Percentiles rank a stretch among this genome's conserved stretches.
Evolutionary conservation across 2,329 filamentous ascomycete genomes (phyloP).

Genomic region (Myriangium duriaei): DNA sequence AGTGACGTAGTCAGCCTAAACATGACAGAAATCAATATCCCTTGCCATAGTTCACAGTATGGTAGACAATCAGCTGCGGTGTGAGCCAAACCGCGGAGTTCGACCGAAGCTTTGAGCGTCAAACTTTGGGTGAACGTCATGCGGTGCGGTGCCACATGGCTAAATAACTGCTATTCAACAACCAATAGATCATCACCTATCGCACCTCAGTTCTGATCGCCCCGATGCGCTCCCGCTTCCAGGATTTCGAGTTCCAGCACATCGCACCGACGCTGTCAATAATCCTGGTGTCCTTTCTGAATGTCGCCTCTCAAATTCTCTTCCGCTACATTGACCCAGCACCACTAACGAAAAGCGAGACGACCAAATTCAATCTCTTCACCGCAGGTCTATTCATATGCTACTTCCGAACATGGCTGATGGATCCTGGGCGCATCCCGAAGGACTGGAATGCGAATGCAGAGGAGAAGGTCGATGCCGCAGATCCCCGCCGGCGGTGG

Average conservation of each 20-base stretch:
- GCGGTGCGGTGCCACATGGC: too few relatives aligned
- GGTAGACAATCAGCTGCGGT: too few relatives aligned
- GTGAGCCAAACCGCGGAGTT: too few relatives aligned
- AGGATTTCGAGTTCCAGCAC: slow-evolving; percentile 7
- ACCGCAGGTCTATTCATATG: slow-evolving; percentile 54
- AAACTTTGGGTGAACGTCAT: too few relatives aligned
- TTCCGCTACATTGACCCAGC: slow-evolving; percentile 48
- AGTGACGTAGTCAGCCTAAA: too few relatives aligned
- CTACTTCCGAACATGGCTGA: slow-evolving; percentile 53
- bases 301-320: slow-evolving; percentile 59
- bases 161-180: too few relatives aligned
- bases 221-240: too few relatives aligned
- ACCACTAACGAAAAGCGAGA: slow-evolving; percentile 45
- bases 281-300: slow-evolving; percentile 53
- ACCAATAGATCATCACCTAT: too few relatives aligned
- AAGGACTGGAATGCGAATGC: slow-evolving; percentile 25
- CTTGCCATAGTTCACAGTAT: too few relatives aligned
- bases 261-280: slow-evolving; percentile 17
- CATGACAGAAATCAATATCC: too few relatives aligned
- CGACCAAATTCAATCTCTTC: slow-evolving; percentile 52
- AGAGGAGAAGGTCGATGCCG: slow-evolving; percentile 13
- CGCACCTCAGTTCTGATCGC: too few relatives aligned
- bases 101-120: too few relatives aligned
- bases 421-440: slow-evolving; percentile 45
- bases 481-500: slow-evolving; percentile 39